Conservation (phyloP, 2,329 filamentous ascomycete species). For the Passalora sequoiae region DNA sequence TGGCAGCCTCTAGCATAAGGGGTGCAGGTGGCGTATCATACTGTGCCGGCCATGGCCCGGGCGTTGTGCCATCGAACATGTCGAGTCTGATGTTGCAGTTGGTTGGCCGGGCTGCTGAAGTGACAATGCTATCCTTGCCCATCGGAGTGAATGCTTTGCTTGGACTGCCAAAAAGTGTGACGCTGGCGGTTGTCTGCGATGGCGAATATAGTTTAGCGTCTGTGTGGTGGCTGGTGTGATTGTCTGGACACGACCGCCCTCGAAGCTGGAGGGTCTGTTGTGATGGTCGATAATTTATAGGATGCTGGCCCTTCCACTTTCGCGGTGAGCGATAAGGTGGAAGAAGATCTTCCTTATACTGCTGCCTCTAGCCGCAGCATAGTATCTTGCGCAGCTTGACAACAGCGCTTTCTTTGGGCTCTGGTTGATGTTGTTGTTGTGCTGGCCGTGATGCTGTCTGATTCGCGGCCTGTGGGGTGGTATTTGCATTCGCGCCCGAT, state of each 20-base stretch:
- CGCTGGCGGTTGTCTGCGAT: neutral
- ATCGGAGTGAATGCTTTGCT: neutral
- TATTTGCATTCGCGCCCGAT: slow-evolving; percentile 6
- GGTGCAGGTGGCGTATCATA: neutral
- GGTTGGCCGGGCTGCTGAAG: neutral
- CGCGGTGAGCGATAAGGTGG: neutral
- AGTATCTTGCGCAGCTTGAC: slow-evolving; percentile 90
- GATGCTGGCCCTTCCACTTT: neutral
- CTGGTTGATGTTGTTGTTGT: slow-evolving; percentile 39
- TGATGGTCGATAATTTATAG: neutral
- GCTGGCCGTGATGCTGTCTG: slow-evolving; percentile 14
- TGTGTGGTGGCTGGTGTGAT: neutral
- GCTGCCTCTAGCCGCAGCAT: slow-evolving; percentile 65
- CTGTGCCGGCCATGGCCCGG: neutral
- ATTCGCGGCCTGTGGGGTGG: slow-evolving; percentile 10
- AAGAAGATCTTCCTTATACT: slow-evolving; percentile 4
- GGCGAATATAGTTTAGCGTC: neutral
- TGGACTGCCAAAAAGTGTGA: neutral
- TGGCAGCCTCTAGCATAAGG: neutral
- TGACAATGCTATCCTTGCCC: neutral
- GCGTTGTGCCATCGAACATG: neutral
- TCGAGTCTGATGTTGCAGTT: neutral
- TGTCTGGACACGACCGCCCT: neutral
- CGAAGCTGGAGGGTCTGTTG: neutral
- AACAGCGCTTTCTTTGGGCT: slow-evolving; percentile 73